These are phyloP conservation scores for Podila verticillata DNA, from an alignment of 192 early-diverging fungal genomes.

Conservation along the genomic window DNA sequence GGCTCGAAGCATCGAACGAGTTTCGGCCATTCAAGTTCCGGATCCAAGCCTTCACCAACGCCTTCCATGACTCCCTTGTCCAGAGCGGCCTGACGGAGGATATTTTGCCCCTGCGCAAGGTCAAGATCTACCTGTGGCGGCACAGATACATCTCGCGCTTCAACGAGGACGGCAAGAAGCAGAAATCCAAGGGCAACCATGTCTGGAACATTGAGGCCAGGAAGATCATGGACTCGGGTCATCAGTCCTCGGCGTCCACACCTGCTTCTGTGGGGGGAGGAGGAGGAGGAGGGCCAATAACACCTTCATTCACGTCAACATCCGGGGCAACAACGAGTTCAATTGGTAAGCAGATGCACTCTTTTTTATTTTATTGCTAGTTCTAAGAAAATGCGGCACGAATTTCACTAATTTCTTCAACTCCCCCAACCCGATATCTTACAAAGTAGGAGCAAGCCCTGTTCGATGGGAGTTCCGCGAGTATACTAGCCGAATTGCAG, in stretches of 20 bases:
- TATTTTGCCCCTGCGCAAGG: slow-evolving; percentile 68
- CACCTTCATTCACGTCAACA: no score
- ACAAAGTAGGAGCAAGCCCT: not conserved
- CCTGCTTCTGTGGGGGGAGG: not conserved
- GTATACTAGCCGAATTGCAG: slow-evolving; percentile 73
- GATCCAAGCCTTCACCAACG: slow-evolving; percentile 83
- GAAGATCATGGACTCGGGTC: slow-evolving; percentile 59
- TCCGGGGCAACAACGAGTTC: no score
- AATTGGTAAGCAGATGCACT: no score
- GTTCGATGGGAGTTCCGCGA: slow-evolving; percentile 77
- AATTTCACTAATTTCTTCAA: no score
- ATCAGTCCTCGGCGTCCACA: not conserved
- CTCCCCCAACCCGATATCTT: not conserved
- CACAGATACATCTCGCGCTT: slow-evolving; percentile 81
- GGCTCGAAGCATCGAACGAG: slow-evolving; percentile 72
- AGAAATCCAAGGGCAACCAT: slow-evolving; percentile 82
- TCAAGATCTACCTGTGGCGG: slow-evolving; percentile 78
- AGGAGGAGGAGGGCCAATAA: not conserved
- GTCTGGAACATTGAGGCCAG: slow-evolving; percentile 87
- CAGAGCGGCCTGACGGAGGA: slow-evolving; percentile 70
- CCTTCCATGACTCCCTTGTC: slow-evolving; percentile 74
- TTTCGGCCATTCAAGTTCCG: slow-evolving; percentile 84
- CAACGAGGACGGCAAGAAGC: slow-evolving; percentile 84
- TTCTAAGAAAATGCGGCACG: no score
- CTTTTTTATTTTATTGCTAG: no score